Evolutionary conservation across 108 stramenopile species (phyloP).

Genomic region (Fragilaria crotonensis): DNA sequence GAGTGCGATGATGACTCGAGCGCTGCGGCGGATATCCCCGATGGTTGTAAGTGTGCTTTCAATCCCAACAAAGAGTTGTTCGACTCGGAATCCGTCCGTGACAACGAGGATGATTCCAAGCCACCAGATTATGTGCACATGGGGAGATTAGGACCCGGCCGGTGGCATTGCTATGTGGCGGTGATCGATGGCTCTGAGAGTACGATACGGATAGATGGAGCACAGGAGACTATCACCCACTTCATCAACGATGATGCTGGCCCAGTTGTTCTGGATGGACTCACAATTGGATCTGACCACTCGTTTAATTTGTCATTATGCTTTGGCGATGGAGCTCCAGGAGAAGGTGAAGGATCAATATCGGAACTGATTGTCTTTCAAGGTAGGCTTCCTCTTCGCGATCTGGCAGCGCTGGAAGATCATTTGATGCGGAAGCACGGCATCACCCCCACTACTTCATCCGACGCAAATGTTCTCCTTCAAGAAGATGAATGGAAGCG

Average conservation of each 20-base stretch:
- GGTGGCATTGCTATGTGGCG: conserved; percentile 73
- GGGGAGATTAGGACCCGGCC: conserved; percentile 58
- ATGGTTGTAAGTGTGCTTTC: neutral
- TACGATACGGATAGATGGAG: conserved; percentile 59
- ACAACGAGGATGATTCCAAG: conserved; percentile 1
- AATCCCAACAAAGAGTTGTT: neutral
- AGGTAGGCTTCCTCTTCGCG: conserved; percentile 37
- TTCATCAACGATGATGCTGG: conserved; percentile 12
- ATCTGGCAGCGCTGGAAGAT: conserved; percentile 51
- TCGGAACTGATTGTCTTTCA: conserved; percentile 77
- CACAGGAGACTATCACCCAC: conserved; percentile 28
- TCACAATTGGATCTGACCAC: conserved; percentile 84
- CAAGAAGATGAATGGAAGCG: conserved; percentile 49
- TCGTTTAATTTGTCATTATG: conserved; percentile 74
- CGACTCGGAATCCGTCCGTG: neutral
- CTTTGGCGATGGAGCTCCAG: conserved; percentile 54
- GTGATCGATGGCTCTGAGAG: conserved; percentile 61
- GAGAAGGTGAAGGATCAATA: conserved; percentile 75
- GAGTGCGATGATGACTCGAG: conserved; percentile 1
- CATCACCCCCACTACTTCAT: conserved; percentile 20
- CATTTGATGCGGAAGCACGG: conserved; percentile 72
- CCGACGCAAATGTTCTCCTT: conserved; percentile 15
- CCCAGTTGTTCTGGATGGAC: conserved; percentile 51
- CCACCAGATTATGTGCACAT: conserved; percentile 28
- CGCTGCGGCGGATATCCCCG: no score